Base-by-base conservation (phyloP, 2,329 filamentous ascomycete species). In the Delphinella strobiligena region DNA sequence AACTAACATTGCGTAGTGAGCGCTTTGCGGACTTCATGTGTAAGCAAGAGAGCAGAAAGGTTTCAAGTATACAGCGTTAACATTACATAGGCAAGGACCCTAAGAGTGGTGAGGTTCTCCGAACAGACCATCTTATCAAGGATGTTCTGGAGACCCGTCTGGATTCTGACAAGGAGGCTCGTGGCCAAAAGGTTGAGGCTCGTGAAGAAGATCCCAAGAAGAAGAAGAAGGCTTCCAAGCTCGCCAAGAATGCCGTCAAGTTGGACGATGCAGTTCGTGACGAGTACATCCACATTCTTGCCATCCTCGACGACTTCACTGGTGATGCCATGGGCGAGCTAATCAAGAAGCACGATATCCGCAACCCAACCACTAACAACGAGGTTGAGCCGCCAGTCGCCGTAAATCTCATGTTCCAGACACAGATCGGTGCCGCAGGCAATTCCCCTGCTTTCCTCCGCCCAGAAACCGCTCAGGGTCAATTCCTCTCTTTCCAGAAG, bases 371-470 rank as follows among this genome's bases (percentile, higher is more conserved):
- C 37, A 93, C 82, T 51, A 82, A 79, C 50, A 75, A 78, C 45
- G 75, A 83, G 51, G 79, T 93, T 29, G 74, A 77, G 19, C 80
- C 82, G 19, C 91, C 91, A 3, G 81, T 93, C 37, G 72, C 86
- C 31, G 95, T 96, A 75, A 98, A 98, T 67, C 78, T 98, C 55
- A 98, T 98, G 91, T 98, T 96, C 72, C 81, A 89, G 63, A 95
- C 89, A 31, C 72, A 83, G 27, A 96, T 98, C 58, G 91, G 91
- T 46, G 88, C 89, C 41, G 93, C 84, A 67, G 82, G 83, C 62
- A 88, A 93, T 57, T 71, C 82, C 46, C 76, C 82, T 35, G 88
- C 85, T 40, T 95, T 86, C 61, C 71, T 95, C 43, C 77, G 88
- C 40, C 91, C 91, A 32, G 91, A 98, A 66, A 98, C 91, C 19